Base-by-base conservation (phyloP, 2,329 filamentous ascomycete genomes). In the Aspergillus alliaceus region DNA sequence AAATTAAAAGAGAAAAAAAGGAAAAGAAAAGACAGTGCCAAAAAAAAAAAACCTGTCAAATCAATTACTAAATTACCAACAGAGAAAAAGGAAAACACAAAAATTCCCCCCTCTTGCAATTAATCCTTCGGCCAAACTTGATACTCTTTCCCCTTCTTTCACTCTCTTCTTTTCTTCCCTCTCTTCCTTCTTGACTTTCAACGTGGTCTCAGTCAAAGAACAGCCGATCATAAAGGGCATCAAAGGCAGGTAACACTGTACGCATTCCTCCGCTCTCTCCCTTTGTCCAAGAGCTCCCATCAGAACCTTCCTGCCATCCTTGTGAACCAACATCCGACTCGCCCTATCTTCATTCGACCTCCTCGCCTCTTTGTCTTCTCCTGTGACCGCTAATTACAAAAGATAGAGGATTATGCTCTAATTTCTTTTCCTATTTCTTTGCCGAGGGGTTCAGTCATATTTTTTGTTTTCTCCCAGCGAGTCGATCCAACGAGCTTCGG, bases 61-160 rank as follows among this genome's bases (percentile, higher is more conserved):
- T 59, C 53, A n/a, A 60, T 62, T 59, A 66, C 59, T 59, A 63
- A 65, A 66, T 61, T 67, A 72, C 69, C 63, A 72, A 72, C 66
- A 66, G 64, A 73, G 69, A 56, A 73, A 72, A 72, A 72, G 62
- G 62, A 72, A 73, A 72, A 72, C 69, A 72, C 59, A 56, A 55
- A 56, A 50, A 48, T 29, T 32, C 53, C 52, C 52, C 49, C 55
- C 54, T 24, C 63, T 59, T 62, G 62, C 61, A 60, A 61, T 59
- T 62, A 56, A 52, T 60, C 60, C 58, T 61, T 56, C 51, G 14
- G 20, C 25, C 53, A 47, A 44, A 22, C 20, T 50, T 48, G 27
- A 54, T 34, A 47, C 29, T 32, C 44, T 54, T 54, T 34, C 53
- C 51, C 48, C 47, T 46, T 39, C 49, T 34, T 57, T 55, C 27